Evolutionary conservation across 2,329 filamentous ascomycete species (phyloP).

Genomic region (Escovopsis sp.): DNA sequence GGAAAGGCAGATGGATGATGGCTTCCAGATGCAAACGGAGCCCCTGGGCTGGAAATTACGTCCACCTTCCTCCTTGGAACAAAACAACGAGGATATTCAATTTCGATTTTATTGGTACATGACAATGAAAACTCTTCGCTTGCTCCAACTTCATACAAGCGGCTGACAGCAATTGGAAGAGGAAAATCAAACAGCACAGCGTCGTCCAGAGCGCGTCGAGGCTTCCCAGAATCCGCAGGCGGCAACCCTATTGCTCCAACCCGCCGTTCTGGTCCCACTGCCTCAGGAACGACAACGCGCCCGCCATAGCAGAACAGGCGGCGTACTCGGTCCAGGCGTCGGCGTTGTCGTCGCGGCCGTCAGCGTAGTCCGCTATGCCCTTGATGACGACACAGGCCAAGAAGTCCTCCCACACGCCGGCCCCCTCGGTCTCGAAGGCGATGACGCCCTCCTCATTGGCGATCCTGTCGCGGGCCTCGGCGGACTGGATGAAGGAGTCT

Average conservation of each 20-base stretch:
- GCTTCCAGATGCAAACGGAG: too few relatives aligned
- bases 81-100: too few relatives aligned
- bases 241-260: not conserved
- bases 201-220: not conserved
- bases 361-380: slow-evolving; percentile 24
- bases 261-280: not conserved
- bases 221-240: too few relatives aligned
- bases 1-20: too few relatives aligned
- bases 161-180: not conserved
- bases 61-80: too few relatives aligned
- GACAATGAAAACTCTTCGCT: too few relatives aligned
- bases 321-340: slow-evolving; percentile 20
- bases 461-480: slow-evolving; percentile 17
- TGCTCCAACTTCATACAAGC: too few relatives aligned
- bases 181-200: not conserved
- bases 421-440: slow-evolving; percentile 21
- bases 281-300: slow-evolving; percentile 3
- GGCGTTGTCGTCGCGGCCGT: slow-evolving; percentile 19
- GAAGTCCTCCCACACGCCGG: slow-evolving; percentile 15
- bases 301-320: slow-evolving; percentile 17
- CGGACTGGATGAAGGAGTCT: slow-evolving; percentile 23
- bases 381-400: slow-evolving; percentile 19
- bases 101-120: too few relatives aligned
- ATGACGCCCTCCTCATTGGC: slow-evolving; percentile 11
- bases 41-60: too few relatives aligned